Evolutionary conservation across 345 rosid genomes (phyloP).

Genomic region (Rhodamnia rubescens): DNA sequence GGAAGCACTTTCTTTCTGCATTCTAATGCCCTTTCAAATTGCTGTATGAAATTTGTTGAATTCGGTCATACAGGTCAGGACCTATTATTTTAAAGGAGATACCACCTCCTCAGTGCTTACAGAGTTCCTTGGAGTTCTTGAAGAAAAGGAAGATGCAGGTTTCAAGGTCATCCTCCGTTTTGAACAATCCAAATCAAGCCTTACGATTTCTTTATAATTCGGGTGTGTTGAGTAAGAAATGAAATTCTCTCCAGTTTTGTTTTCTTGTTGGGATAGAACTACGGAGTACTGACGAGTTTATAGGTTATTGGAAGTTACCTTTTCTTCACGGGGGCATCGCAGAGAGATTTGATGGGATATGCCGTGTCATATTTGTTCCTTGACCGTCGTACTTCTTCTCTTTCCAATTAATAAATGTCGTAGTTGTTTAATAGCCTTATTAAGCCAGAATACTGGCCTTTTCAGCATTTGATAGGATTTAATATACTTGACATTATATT

Average conservation of each 20-base stretch:
- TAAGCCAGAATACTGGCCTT: background rate
- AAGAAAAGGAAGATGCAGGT: constrained; percentile 73
- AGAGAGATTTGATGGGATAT: background rate
- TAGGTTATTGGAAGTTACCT: background rate
- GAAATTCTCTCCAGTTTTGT: background rate
- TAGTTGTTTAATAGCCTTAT: background rate
- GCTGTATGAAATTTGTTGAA: background rate
- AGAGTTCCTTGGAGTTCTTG: constrained; percentile 66
- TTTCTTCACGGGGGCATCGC: background rate
- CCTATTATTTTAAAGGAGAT: constrained; percentile 64
- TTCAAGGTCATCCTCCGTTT: constrained; percentile 56
- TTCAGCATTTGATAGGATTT: background rate
- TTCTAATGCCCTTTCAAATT: background rate
- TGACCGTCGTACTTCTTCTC: background rate
- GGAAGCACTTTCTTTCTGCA: background rate
- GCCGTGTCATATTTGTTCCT: background rate
- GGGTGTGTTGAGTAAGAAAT: constrained; percentile 33
- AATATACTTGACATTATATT: background rate
- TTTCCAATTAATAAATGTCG: background rate
- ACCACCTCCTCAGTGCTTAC: constrained; percentile 61
- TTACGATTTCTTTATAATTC: constrained; percentile 54
- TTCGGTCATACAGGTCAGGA: constrained; percentile 33
- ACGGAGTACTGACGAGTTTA: background rate
- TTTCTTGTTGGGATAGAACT: background rate
- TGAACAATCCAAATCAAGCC: constrained; percentile 73